Conservation (phyloP, 2,329 filamentous ascomycete species). For the Alternaria angustiovoidea region DNA sequence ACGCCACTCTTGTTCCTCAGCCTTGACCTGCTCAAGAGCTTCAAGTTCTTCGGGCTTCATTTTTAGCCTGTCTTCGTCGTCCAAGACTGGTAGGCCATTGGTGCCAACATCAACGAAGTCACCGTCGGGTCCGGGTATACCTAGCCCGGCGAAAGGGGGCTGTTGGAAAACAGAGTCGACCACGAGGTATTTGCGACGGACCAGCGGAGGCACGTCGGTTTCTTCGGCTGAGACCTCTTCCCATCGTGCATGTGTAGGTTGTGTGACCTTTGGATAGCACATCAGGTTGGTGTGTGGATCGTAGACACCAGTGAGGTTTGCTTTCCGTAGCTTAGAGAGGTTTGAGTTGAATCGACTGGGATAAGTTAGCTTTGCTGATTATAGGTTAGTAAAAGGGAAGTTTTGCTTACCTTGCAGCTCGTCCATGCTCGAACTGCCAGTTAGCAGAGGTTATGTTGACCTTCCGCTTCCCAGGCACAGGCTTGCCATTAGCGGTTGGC, state of each 20-base stretch:
- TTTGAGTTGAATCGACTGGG: constrained; percentile 82
- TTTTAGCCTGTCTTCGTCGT: constrained; percentile 70
- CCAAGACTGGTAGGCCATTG: constrained; percentile 68
- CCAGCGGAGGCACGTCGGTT: constrained; percentile 60
- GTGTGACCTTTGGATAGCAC: constrained; percentile 86
- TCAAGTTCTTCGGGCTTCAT: constrained; percentile 74
- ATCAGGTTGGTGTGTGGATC: constrained; percentile 93
- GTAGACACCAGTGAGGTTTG: constrained; percentile 80
- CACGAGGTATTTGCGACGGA: constrained; percentile 69
- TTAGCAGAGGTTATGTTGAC: constrained; percentile 92
- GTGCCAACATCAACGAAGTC: constrained; percentile 58
- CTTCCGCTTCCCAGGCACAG: constrained; percentile 77
- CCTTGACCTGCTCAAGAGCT: constrained; percentile 74
- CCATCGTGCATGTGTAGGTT: constrained; percentile 86
- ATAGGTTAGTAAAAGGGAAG: neutral
- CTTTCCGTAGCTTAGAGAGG: constrained; percentile 72
- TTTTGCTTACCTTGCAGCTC: constrained; percentile 79
- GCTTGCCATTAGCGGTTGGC: constrained; percentile 78
- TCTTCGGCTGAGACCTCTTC: constrained; percentile 69
- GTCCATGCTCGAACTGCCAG: constrained; percentile 95
- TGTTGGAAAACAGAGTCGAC: constrained; percentile 68
- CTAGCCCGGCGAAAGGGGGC: constrained; percentile 65
- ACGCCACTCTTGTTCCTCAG: constrained; percentile 75
- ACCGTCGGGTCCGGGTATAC: constrained; percentile 67
- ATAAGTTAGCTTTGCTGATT: constrained; percentile 28